These are phyloP conservation scores for Filosporella fistucella DNA, from an alignment of 495 filamentous ascomycete genomes.

Conservation along the genomic window DNA sequence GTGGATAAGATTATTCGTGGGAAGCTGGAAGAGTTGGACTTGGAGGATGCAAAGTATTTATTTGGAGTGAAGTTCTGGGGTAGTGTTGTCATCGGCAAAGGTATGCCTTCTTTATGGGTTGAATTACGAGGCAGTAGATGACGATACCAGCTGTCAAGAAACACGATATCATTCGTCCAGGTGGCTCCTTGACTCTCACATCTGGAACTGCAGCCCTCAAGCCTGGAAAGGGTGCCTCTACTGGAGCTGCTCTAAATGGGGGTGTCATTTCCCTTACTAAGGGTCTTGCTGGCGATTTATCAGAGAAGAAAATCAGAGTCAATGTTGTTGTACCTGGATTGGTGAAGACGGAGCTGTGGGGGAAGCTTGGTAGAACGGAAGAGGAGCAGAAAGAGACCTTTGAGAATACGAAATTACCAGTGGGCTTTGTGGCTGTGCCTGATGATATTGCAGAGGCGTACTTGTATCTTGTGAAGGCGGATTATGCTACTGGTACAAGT, in stretches of 20 bases:
- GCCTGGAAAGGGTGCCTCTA: slow-evolving; percentile 33
- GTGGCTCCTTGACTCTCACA: slow-evolving; percentile 49
- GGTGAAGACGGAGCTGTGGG: slow-evolving; percentile 46
- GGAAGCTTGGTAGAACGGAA: slow-evolving; percentile 27
- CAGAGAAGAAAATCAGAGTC: slow-evolving; percentile 43
- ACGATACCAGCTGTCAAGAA: slow-evolving; percentile 26
- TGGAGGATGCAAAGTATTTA: slow-evolving; percentile 31
- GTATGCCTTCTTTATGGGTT: slow-evolving; percentile 10
- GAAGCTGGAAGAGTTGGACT: slow-evolving; percentile 27
- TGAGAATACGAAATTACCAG: slow-evolving; percentile 29
- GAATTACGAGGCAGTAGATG: neutral
- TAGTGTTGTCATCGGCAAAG: slow-evolving; percentile 31
- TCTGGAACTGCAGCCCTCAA: slow-evolving; percentile 36
- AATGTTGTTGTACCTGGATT: slow-evolving; percentile 49
- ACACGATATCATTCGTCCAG: slow-evolving; percentile 33
- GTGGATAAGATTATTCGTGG: slow-evolving; percentile 43
- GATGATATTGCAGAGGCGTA: slow-evolving; percentile 55
- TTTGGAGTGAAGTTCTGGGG: slow-evolving; percentile 46
- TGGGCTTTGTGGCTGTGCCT: slow-evolving; percentile 40
- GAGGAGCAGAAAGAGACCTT: slow-evolving; percentile 30
- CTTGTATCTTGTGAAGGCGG: slow-evolving; percentile 50
- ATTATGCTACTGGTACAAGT: slow-evolving; percentile 43
- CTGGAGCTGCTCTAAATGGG: slow-evolving; percentile 33
- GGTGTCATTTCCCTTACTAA: slow-evolving; percentile 33
- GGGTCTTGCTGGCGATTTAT: slow-evolving; percentile 45